Base-by-base conservation (phyloP, 495 filamentous ascomycete genomes). In the Aspergillus avenaceus region DNA sequence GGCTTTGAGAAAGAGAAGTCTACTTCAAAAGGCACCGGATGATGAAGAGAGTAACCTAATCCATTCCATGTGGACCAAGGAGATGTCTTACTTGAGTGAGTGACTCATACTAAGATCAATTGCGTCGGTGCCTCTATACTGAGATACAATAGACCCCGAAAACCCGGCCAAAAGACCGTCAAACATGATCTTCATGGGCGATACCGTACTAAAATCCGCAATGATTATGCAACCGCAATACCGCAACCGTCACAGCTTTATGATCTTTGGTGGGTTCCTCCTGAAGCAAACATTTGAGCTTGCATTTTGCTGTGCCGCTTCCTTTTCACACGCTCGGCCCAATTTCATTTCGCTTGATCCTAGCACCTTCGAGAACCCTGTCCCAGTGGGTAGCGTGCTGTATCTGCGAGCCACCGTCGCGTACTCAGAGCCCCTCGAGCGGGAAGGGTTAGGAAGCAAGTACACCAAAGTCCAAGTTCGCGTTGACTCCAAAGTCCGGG, bases 141-240 rank as follows among this genome's bases (percentile, higher is more conserved):
- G 40, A 36, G 16, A 7, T n/a, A 31, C 8, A 13, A 27, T 22
- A 78, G 84, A 87, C 56, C 84, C 85, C 5, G 77, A 84, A 58
- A 73, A 70, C 43, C 49, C 72, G 0, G 46, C 76, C 4, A 70
- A 74, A 6, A 83, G 84, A 57, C 87, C 87, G 4, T 40, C 70
- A 19, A 86, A 86, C 57, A 77, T 82, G 5, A 63, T 83, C 47
- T 80, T 75, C 63, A 92, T 92, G 87, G 71, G 76, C 25, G 69
- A 72, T 25, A 90, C 87, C 0, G 72, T 72, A 19, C 74, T 92
- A 23, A 77, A 80, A 47, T 85, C 84, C 1, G 84, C 87, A 5
- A 79, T 79, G 57, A 90, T 95, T 49, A 95, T 95, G 89, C 88
- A 91, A 57, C 89, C 89, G 3, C 88, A 92, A 65, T 83, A 89